Evolutionary conservation across 228 moss, liverwort and hornwort genomes (phyloP).

Genomic region (Sphagnum magellanicum): DNA sequence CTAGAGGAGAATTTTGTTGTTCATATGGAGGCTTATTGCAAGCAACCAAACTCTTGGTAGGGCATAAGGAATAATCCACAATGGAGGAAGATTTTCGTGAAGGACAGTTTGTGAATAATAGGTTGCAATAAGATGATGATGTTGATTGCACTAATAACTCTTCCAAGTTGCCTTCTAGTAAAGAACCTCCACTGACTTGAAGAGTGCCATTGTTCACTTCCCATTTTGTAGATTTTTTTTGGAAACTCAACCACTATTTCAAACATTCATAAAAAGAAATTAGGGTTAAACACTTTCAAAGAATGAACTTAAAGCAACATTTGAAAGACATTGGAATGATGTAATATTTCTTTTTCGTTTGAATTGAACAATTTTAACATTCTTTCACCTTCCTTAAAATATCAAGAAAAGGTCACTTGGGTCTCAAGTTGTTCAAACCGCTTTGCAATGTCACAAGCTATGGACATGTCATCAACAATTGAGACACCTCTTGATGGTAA

Average conservation of each 20-base stretch:
- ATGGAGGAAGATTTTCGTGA: slow-evolving; percentile 5
- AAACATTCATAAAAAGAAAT: slow-evolving; percentile 1
- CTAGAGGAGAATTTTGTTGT: too few species aligned
- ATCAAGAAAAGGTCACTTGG: slow-evolving; percentile 16
- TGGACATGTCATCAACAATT: slow-evolving; percentile 22
- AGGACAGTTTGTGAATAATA: slow-evolving; percentile 38
- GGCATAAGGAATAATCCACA: too few species aligned
- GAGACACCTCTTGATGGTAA: slow-evolving; percentile 2
- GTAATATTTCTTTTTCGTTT: neutral
- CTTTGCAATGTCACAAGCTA: slow-evolving; percentile 44
- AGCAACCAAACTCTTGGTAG: too few species aligned
- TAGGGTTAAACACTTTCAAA: neutral
- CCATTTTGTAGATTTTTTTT: slow-evolving; percentile 48
- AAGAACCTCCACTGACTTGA: slow-evolving; percentile 16
- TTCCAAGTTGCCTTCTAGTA: slow-evolving; percentile 17
- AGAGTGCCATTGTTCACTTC: slow-evolving; percentile 22
- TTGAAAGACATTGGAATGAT: neutral
- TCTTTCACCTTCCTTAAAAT: neutral
- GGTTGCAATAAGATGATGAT: slow-evolving; percentile 47
- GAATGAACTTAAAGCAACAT: neutral
- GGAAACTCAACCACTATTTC: slow-evolving; percentile 52
- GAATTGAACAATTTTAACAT: too few species aligned
- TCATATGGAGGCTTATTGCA: too few species aligned
- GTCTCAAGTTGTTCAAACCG: slow-evolving; percentile 62
- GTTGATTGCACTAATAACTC: slow-evolving; percentile 26